Conservation (phyloP, 2,329 filamentous ascomycete species). For the Calonectria montana region DNA sequence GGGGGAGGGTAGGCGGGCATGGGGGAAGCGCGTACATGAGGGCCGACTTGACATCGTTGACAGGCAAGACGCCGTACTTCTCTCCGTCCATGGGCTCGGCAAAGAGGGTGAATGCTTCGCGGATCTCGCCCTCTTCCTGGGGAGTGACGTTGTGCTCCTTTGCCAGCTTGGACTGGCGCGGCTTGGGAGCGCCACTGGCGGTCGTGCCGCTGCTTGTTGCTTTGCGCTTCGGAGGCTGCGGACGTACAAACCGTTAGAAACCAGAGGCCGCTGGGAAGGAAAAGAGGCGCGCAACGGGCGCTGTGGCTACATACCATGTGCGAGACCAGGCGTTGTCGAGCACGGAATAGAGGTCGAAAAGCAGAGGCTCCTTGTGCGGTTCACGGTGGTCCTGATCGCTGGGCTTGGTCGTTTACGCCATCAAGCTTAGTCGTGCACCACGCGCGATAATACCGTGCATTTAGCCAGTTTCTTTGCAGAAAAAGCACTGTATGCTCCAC, state of each 20-base stretch:
- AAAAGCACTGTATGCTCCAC: slow-evolving; percentile 33
- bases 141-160: slow-evolving; percentile 90
- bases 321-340: not conserved
- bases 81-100: slow-evolving; percentile 76
- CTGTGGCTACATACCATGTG: slow-evolving; percentile 11
- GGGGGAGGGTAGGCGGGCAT: not conserved
- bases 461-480: rapidly evolving
- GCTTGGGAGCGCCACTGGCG: slow-evolving; percentile 45
- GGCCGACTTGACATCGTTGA: slow-evolving; percentile 75
- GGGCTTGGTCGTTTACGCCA: slow-evolving; percentile 12
- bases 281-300: not conserved
- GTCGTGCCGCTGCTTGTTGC: slow-evolving; percentile 45
- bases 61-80: slow-evolving; percentile 77
- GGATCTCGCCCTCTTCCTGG: slow-evolving; percentile 89
- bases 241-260: slow-evolving; percentile 11
- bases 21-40: slow-evolving; percentile 70
- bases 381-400: slow-evolving; percentile 37
- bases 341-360: not conserved
- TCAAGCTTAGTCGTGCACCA: not conserved
- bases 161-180: slow-evolving; percentile 85
- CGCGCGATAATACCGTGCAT: slow-evolving; percentile 25
- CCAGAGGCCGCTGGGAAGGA: not conserved
- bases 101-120: slow-evolving; percentile 90
- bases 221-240: slow-evolving; percentile 67
- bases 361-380: not conserved